phyloP scores from a whole-genome alignment of 352 stramenopile genomes.

The Phytophthora pistaciae region DNA sequence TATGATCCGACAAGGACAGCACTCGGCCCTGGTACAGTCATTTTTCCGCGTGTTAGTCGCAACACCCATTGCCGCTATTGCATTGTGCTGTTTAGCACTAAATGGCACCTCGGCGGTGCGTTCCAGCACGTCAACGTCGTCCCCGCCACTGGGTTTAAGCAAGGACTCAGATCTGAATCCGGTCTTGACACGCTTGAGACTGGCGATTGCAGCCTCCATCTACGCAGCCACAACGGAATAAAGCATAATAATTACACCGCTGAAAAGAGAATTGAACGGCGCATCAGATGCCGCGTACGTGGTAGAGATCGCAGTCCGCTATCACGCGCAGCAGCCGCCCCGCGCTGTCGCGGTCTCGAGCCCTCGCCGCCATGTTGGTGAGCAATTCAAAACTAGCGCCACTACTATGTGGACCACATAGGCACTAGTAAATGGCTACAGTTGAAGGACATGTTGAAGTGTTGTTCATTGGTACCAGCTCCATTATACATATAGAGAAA shows the following conservation, averaged over 20 bases:
- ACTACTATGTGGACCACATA: conserved; percentile 13
- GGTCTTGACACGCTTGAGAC: conserved; percentile 5
- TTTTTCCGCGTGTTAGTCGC: conserved; percentile 9
- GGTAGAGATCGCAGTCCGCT: conserved; percentile 49
- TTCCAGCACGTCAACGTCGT: conserved; percentile 20
- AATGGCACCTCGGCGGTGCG: conserved; percentile 18
- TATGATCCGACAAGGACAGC: conserved; percentile 65
- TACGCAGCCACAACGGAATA: conserved; percentile 25
- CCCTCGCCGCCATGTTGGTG: conserved; percentile 8
- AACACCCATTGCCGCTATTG: not conserved
- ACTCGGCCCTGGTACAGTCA: conserved; percentile 30
- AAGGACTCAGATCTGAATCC: conserved; percentile 35
- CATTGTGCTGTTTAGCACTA: not conserved
- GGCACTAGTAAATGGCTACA: conserved; percentile 2
- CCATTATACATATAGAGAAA: conserved; percentile 37
- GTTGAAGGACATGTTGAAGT: conserved; percentile 7
- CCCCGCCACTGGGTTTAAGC: conserved; percentile 4
- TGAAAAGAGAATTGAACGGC: not conserved
- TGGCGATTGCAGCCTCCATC: conserved; percentile 53
- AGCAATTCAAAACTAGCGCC: not conserved
- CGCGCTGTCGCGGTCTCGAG: conserved; percentile 34
- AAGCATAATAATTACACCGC: not conserved
- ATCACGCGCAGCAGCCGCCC: conserved; percentile 54
- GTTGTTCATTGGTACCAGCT: conserved; percentile 28
- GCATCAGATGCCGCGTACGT: conserved; percentile 35